A percentile compares a stretch with the other conserved stretches of the same genome.
These are phyloP conservation scores for Gillenia trifoliata DNA, from an alignment of 306 rosid species.

Conservation along the genomic window DNA sequence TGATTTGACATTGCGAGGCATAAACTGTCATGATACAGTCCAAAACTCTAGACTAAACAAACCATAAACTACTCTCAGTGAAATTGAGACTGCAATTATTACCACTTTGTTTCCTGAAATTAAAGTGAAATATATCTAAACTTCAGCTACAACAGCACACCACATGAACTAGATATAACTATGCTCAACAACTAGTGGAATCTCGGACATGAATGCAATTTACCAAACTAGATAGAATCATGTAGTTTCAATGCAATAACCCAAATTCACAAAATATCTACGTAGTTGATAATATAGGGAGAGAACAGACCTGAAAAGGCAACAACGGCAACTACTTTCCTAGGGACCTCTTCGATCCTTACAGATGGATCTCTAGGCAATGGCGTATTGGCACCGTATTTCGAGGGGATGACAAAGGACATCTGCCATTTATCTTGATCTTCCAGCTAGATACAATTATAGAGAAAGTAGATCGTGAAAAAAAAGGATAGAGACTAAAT, in stretches of 20 bases:
- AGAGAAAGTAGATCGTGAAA: slow-evolving; percentile 19
- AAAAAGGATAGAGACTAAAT: neutral
- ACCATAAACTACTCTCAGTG: neutral
- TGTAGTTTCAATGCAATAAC: slow-evolving; percentile 3
- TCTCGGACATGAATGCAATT: neutral
- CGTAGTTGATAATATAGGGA: slow-evolving; percentile 7
- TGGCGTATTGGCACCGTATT: slow-evolving; percentile 73
- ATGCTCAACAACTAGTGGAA: neutral
- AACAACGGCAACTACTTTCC: slow-evolving; percentile 66
- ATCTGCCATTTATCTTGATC: slow-evolving; percentile 76
- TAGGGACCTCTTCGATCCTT: slow-evolving; percentile 65
- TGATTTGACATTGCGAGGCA: slow-evolving; percentile 19
- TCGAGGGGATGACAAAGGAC: slow-evolving; percentile 92
- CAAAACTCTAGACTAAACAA: neutral
- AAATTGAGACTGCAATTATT: neutral
- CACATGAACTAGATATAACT: neutral
- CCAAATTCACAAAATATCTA: neutral
- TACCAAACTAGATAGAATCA: slow-evolving; percentile 3
- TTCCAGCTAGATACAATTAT: slow-evolving; percentile 40
- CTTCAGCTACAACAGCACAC: neutral
- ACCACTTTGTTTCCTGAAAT: neutral
- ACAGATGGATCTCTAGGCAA: slow-evolving; percentile 81
- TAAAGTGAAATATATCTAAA: neutral
- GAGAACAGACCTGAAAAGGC: slow-evolving; percentile 78
- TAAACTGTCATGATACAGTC: neutral